Conservation (phyloP, 106 monocot genomes). For the Phalaenopsis aphrodite region DNA sequence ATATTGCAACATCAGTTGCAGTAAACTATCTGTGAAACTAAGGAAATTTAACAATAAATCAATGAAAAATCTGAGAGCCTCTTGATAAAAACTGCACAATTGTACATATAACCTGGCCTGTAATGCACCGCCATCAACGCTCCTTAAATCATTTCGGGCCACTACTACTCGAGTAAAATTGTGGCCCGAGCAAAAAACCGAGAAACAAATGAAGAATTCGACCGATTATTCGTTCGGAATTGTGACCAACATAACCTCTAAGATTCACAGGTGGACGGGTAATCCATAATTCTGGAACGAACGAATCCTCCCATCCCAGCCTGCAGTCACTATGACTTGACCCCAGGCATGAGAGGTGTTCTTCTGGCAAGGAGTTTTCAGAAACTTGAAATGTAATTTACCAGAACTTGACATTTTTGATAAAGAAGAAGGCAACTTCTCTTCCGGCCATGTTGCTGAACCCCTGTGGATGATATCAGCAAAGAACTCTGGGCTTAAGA, state of each 20-base stretch:
- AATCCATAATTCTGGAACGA: conserved; percentile 54
- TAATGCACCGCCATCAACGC: too few relatives aligned
- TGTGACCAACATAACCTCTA: background rate
- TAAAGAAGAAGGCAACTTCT: conserved; percentile 19
- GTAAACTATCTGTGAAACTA: background rate
- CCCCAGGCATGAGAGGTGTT: conserved; percentile 23
- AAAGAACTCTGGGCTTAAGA: conserved; percentile 36
- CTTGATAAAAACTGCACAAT: conserved; percentile 1
- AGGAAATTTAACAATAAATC: too few relatives aligned
- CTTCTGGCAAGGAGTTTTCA: conserved; percentile 13
- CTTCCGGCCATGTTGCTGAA: conserved; percentile 51
- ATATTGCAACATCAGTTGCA: background rate
- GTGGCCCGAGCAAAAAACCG: background rate
- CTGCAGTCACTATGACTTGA: conserved; percentile 44
- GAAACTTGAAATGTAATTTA: conserved; percentile 14
- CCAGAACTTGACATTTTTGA: background rate
- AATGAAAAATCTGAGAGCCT: background rate
- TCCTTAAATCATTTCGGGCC: background rate
- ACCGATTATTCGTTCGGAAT: background rate
- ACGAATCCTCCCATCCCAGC: conserved; percentile 40
- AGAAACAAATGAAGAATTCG: background rate
- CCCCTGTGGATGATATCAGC: conserved; percentile 6
- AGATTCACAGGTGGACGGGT: conserved; percentile 30
- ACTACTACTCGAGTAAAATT: background rate
- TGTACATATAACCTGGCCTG: background rate